Evolutionary conservation across 2,329 filamentous ascomycete genomes (phyloP).

Genomic region (Fusarium humuli): DNA sequence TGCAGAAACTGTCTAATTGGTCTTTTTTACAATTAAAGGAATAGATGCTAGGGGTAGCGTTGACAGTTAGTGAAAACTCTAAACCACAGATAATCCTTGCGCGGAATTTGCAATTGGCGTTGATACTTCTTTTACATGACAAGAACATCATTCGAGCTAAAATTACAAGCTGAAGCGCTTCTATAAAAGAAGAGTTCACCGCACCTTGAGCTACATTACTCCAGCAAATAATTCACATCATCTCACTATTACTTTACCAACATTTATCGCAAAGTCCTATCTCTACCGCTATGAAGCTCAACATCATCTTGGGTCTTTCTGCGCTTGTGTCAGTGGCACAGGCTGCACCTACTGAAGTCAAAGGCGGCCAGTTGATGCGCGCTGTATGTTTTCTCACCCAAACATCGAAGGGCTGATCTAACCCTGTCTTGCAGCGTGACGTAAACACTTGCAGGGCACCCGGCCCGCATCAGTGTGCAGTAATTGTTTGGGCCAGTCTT

Average conservation of each 20-base stretch:
- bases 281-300: background rate
- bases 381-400: background rate
- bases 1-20: background rate
- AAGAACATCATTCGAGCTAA: rapidly evolving
- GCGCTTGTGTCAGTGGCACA: background rate
- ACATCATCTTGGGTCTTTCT: background rate
- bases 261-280: background rate
- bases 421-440: background rate
- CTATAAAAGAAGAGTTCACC: background rate
- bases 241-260: background rate
- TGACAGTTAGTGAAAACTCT: background rate
- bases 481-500: background rate
- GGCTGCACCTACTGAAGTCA: background rate
- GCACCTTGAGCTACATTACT: background rate
- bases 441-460: background rate
- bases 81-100: background rate
- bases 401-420: background rate
- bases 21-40: background rate
- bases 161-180: background rate
- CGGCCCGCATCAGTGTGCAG: background rate
- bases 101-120: background rate
- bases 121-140: rapidly evolving
- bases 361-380: background rate
- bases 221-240: background rate
- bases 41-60: background rate